Percentiles rank a stretch among this genome's conserved stretches.
phyloP scores from a whole-genome alignment of 148 eudicot species.

The Salicornia ramosissima region DNA sequence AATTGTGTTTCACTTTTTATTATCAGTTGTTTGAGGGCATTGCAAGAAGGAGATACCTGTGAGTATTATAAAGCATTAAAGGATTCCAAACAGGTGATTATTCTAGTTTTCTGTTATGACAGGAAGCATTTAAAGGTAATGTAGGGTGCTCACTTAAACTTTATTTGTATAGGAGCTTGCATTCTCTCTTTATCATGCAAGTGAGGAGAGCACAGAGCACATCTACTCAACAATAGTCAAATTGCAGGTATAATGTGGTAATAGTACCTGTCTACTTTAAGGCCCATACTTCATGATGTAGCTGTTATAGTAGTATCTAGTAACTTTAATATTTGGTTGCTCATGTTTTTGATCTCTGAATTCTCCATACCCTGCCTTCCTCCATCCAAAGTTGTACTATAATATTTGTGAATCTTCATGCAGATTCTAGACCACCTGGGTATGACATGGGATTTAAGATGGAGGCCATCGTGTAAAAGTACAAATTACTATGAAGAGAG shows the following conservation, averaged over 20 bases:
- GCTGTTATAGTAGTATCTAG: background rate
- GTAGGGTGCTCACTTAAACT: too few species aligned
- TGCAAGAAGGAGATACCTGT: slow-evolving; percentile 71
- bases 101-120: background rate
- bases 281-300: background rate
- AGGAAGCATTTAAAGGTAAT: slow-evolving; percentile 5
- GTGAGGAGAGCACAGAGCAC: slow-evolving; percentile 85
- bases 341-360: background rate
- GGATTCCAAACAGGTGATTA: slow-evolving; percentile 74
- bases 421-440: slow-evolving; percentile 90
- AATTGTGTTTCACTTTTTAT: slow-evolving; percentile 12
- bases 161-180: too few species aligned
- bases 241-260: slow-evolving; percentile 67
- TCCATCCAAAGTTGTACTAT: background rate
- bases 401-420: slow-evolving; percentile 12
- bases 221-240: slow-evolving; percentile 75
- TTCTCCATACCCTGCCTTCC: background rate
- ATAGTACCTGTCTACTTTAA: background rate
- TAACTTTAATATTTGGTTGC: background rate
- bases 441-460: slow-evolving; percentile 82
- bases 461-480: slow-evolving; percentile 43
- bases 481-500: slow-evolving; percentile 27
- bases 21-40: slow-evolving; percentile 80
- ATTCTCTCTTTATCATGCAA: too few species aligned
- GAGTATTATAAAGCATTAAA: slow-evolving; percentile 55